phyloP scores from a whole-genome alignment of 2,329 filamentous ascomycete genomes.

The Neonectria sp. region DNA sequence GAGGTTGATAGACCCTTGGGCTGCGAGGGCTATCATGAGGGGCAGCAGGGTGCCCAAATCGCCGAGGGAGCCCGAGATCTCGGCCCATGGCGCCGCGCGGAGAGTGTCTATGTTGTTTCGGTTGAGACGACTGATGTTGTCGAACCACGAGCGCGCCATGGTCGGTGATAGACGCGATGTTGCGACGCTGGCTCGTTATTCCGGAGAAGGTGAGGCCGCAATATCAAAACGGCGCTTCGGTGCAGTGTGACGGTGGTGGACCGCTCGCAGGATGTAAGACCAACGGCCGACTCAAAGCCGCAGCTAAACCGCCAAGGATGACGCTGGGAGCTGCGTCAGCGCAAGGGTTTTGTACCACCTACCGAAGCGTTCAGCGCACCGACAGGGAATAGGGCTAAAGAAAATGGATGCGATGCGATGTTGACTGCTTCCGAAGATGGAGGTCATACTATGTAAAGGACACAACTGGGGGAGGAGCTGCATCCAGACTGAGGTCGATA shows the following conservation, averaged over 20 bases:
- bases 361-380: background rate
- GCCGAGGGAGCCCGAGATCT: conserved; percentile 89
- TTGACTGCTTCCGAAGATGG: background rate
- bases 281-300: background rate
- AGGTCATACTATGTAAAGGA: conserved; percentile 7
- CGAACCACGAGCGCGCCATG: conserved; percentile 48
- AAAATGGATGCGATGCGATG: background rate
- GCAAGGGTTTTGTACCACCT: background rate
- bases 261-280: background rate
- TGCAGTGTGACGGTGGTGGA: background rate
- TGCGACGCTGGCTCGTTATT: background rate
- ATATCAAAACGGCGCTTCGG: background rate
- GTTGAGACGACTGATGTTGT: conserved; percentile 52
- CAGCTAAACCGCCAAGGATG: background rate
- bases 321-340: background rate
- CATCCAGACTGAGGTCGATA: conserved; percentile 4
- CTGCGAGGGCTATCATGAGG: conserved; percentile 87
- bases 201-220: background rate
- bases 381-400: background rate
- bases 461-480: conserved; percentile 22
- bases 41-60: conserved; percentile 93
- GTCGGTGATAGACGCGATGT: background rate
- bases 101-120: conserved; percentile 66
- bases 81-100: conserved; percentile 67
- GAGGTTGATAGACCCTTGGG: conserved; percentile 84